A percentile compares a stretch with the other conserved stretches of the same genome.
These are phyloP conservation scores for Penicillium argentinense DNA, from an alignment of 495 filamentous ascomycete species.

Conservation along the genomic window DNA sequence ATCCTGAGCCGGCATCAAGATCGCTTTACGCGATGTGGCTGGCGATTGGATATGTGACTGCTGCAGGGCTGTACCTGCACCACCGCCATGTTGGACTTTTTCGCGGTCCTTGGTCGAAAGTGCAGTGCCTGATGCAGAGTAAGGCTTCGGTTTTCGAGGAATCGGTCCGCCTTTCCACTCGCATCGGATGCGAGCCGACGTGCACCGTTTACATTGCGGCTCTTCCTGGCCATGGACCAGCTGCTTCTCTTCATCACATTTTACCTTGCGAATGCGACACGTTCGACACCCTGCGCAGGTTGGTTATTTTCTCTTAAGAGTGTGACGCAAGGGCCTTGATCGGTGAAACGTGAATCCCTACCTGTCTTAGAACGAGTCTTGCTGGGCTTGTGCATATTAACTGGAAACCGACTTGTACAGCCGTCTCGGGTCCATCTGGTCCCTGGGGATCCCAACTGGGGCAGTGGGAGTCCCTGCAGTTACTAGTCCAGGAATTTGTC, in stretches of 20 bases:
- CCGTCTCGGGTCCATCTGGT: conserved; percentile 8
- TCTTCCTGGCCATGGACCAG: conserved; percentile 20
- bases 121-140: neutral
- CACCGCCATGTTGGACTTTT: conserved; percentile 5
- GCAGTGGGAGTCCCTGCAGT: too few relatives aligned
- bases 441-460: conserved; percentile 3
- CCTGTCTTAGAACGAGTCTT: conserved; percentile 37
- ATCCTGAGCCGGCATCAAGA: conserved; percentile 8
- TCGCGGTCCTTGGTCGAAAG: conserved; percentile 3
- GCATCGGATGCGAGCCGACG: conserved; percentile 26
- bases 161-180: conserved; percentile 35
- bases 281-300: conserved; percentile 32
- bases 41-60: neutral
- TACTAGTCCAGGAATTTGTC: too few relatives aligned
- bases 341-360: conserved; percentile 22
- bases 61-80: too few relatives aligned
- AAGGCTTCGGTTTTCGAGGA: conserved; percentile 16
- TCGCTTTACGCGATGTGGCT: neutral
- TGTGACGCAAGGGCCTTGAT: neutral
- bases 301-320: too few relatives aligned
- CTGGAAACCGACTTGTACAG: neutral
- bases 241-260: conserved; percentile 38
- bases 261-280: conserved; percentile 36
- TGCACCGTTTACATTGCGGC: conserved; percentile 33
- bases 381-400: conserved; percentile 24